These are phyloP conservation scores for Nematodospora anomalae DNA, from an alignment of 1,139 yeast species.

Conservation along the genomic window DNA sequence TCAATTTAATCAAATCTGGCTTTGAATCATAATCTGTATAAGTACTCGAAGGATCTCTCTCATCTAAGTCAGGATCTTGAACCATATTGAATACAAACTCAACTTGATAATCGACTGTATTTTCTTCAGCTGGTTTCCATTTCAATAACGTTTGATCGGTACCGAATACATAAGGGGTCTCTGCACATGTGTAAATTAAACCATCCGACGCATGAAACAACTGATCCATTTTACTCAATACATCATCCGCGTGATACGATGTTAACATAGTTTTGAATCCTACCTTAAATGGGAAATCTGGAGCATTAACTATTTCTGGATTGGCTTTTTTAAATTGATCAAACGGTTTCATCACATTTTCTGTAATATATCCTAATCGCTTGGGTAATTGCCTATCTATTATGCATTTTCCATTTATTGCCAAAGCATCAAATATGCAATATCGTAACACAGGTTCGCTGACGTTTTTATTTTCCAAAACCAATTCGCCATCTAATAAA, in stretches of 20 bases:
- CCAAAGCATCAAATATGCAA: constrained; percentile 88
- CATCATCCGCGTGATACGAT: constrained; percentile 74
- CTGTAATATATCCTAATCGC: constrained; percentile 84
- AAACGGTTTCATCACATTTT: constrained; percentile 80
- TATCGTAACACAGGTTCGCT: constrained; percentile 59
- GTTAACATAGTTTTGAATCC: constrained; percentile 86
- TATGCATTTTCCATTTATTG: constrained; percentile 72
- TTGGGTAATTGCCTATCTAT: constrained; percentile 72
- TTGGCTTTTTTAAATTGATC: constrained; percentile 61
- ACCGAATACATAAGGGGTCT: constrained; percentile 82
- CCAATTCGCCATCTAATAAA: constrained; percentile 86
- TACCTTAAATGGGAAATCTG: constrained; percentile 78
- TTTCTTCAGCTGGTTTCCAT: constrained; percentile 98
- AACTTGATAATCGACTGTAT: constrained; percentile 84
- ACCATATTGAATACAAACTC: constrained; percentile 63
- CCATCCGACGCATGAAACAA: constrained; percentile 93
- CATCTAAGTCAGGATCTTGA: constrained; percentile 69
- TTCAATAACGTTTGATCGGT: constrained; percentile 81
- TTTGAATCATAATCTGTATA: constrained; percentile 79
- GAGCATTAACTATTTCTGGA: constrained; percentile 70
- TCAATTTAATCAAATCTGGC: constrained; percentile 62
- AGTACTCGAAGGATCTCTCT: constrained; percentile 69
- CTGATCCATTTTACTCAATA: constrained; percentile 69
- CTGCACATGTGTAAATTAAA: constrained; percentile 87
- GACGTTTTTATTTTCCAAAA: constrained; percentile 55